phyloP scores from a whole-genome alignment of 2,329 filamentous ascomycete genomes.

The Raffaelea albimanens region DNA sequence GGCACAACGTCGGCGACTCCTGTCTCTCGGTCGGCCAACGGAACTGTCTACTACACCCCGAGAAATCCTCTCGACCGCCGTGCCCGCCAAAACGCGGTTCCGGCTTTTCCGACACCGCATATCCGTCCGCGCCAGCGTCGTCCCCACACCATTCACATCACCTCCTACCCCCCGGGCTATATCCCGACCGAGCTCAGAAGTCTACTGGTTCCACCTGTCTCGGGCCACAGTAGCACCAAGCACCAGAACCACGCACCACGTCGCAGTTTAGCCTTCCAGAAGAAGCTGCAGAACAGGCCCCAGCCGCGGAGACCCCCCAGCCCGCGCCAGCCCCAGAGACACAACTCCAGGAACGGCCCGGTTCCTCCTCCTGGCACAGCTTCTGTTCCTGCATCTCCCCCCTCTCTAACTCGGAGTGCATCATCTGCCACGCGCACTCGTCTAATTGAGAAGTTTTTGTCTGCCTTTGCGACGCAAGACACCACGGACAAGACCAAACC shows the following conservation, averaged over 20 bases:
- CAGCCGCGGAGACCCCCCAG: not conserved
- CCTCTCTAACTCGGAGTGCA: not conserved
- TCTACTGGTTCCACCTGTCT: not conserved
- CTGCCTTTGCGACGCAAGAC: constrained; percentile 14
- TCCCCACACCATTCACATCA: constrained; percentile 47
- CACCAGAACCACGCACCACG: too few species aligned
- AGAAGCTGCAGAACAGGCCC: not conserved
- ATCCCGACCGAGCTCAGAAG: constrained; percentile 28
- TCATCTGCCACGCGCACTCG: constrained; percentile 4
- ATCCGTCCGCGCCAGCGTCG: constrained; percentile 41
- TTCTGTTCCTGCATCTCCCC: not conserved
- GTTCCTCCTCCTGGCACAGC: too few species aligned
- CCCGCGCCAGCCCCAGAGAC: not conserved
- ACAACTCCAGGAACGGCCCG: not conserved
- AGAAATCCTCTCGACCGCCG: constrained; percentile 14
- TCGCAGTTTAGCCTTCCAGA: too few species aligned
- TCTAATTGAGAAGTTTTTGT: constrained; percentile 20
- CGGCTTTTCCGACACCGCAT: constrained; percentile 25
- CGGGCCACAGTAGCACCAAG: too few species aligned
- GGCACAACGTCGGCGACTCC: too few species aligned
- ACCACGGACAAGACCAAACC: not conserved
- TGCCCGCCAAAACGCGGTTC: constrained; percentile 13
- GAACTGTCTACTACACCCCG: constrained; percentile 19
- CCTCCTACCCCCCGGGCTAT: constrained; percentile 33
- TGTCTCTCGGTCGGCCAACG: constrained; percentile 11